A percentile compares a stretch with the other conserved stretches of the same genome.
Conservation (phyloP, 495 filamentous ascomycete genomes). For the Cercophora sp. region DNA sequence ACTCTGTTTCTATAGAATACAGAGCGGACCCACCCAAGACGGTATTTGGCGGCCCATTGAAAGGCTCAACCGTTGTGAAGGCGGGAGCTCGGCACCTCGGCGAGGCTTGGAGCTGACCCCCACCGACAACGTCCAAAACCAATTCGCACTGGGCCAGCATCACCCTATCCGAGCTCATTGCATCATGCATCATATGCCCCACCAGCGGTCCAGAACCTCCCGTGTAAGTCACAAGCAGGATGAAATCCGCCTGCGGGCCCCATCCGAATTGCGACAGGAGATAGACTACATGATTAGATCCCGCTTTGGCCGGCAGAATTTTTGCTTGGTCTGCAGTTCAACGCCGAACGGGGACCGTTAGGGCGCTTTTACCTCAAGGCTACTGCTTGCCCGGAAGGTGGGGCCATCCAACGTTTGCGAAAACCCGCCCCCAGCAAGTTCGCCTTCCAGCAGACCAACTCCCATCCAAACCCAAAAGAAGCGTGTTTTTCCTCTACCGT, state of each 20-base stretch:
- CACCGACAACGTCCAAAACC: neutral
- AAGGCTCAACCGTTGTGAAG: no score
- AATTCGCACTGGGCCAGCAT: constrained; percentile 21
- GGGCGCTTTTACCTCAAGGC: no score
- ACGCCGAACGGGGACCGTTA: neutral
- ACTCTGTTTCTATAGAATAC: no score
- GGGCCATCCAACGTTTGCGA: constrained; percentile 3
- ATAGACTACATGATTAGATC: neutral
- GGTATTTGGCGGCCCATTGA: no score
- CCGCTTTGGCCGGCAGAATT: neutral
- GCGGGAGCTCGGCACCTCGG: no score
- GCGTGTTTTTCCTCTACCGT: no score
- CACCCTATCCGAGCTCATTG: constrained; percentile 17
- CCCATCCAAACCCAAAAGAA: no score
- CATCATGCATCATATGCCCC: constrained; percentile 20
- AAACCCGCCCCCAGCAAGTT: constrained; percentile 3
- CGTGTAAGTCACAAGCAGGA: constrained; percentile 3
- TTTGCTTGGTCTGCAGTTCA: neutral
- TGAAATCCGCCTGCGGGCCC: neutral
- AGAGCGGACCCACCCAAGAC: no score
- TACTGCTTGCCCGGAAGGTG: no score
- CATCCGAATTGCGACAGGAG: constrained; percentile 2
- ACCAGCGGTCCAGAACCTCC: constrained; percentile 14
- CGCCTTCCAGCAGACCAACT: no score
- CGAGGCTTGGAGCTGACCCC: neutral